Percentiles rank a stretch among this genome's conserved stretches.
Conservation (phyloP, 75 land plant genomes). For the Larix kaempferi region DNA sequence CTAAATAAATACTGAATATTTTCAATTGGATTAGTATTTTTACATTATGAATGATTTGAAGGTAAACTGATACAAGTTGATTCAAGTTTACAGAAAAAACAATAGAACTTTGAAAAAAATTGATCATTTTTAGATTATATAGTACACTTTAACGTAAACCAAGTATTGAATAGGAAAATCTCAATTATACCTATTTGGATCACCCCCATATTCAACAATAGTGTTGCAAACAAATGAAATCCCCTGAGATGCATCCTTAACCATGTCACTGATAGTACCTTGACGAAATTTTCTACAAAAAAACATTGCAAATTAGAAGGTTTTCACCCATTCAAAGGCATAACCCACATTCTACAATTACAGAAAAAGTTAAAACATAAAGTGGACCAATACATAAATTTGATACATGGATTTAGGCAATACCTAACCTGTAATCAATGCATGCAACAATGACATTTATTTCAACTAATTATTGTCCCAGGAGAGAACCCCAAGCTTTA, state of each 20-base stretch:
- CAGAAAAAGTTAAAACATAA: not conserved
- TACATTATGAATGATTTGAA: not conserved
- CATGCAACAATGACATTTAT: slow-evolving; percentile 87
- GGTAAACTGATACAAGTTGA: not conserved
- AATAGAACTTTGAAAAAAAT: not conserved
- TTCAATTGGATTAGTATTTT: not conserved
- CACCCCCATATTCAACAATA: slow-evolving; percentile 75
- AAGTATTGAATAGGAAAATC: not conserved
- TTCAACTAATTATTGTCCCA: slow-evolving; percentile 81
- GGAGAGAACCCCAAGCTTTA: slow-evolving; percentile 95
- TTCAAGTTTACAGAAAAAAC: not conserved
- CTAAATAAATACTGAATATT: slow-evolving; percentile 60
- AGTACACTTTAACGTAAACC: not conserved
- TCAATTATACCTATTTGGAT: slow-evolving; percentile 63
- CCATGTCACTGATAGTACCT: slow-evolving; percentile 91
- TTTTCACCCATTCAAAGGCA: not conserved
- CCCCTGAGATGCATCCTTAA: slow-evolving; percentile 78
- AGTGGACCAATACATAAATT: too few relatives aligned
- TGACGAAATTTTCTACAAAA: slow-evolving; percentile 91
- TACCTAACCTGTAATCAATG: slow-evolving; percentile 87
- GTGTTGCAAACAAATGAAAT: slow-evolving; percentile 78
- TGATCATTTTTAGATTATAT: not conserved
- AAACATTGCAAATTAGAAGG: not conserved
- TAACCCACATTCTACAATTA: not conserved
- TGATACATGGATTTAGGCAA: too few relatives aligned